Base-by-base conservation (phyloP, 148 eudicot genomes). In the Vaccinium darrowii region DNA sequence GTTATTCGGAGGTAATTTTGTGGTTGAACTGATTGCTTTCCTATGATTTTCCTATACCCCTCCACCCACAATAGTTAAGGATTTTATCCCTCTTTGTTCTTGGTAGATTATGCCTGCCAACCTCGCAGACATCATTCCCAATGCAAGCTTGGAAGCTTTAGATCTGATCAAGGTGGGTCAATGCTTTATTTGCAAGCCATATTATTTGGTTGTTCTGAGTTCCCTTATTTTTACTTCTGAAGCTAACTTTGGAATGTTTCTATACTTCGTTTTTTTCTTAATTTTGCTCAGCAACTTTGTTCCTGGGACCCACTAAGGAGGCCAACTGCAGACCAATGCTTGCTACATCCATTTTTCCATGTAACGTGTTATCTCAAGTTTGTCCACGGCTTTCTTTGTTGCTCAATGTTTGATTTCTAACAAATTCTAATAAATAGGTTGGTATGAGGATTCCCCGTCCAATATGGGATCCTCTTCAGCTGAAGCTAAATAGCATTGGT, bases 231-330 rank as follows among this genome's bases (percentile, higher is more conserved):
- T 75, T 81, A 18, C 63, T 49, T 6, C 19, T 27, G n/a, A 65
- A 56, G 14, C 56, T 13, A 6, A n/a, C 11, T 16, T 25, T 36
- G 78, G 23, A 23, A 15, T 76, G 62, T 81, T 82, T 62, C 67
- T 14, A 75, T 52, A 25, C 54, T 23, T 23, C 8, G 39, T 21
- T 73, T 81, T 82, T 56, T 84, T 47, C 49, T 79, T 82, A 77
- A 79, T 56, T 74, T 50, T 86, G 54, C 83, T 78, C 91, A 94
- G 98, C 92, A 88, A 90, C 94, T 96, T 53, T 94, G 92, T 85
- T 92, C 95, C 62, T 96, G 99, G 99, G 98, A 96, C 87, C 97
- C 99, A 78, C 83, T 85, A 65, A 92, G 87, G 84, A 93, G 99
- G 88, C 99, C 99, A 88, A 94, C 98, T 79, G 97, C 99, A 53